Conservation (phyloP, 73 alveolate species). For the Uronychia setigera region DNA sequence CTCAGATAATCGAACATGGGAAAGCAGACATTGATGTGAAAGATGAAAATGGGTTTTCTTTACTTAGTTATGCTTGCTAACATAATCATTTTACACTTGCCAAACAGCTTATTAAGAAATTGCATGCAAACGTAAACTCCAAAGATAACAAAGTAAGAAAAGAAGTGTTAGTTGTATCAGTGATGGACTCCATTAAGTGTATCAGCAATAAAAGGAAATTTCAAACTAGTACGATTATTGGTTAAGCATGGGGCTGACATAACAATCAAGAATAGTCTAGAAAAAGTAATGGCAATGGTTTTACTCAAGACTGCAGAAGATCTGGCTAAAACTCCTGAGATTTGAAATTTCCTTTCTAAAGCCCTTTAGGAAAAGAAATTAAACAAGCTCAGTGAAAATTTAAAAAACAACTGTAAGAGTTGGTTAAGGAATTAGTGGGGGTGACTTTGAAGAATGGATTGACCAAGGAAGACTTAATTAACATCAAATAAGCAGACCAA, state of each 20-base stretch:
- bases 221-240: conserved; percentile 9
- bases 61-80: conserved; percentile 3
- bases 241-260: conserved; percentile 16
- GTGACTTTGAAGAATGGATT: neutral
- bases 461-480: neutral
- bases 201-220: conserved; percentile 16
- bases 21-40: conserved; percentile 9
- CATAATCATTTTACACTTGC: neutral
- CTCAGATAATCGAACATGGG: neutral
- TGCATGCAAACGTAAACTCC: conserved; percentile 15
- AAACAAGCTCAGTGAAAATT: neutral
- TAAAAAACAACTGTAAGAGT: neutral
- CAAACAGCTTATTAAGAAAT: neutral
- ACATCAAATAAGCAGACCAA: neutral
- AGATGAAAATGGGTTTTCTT: conserved; percentile 16
- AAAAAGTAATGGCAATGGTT: neutral
- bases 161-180: neutral
- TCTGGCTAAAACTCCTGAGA: neutral
- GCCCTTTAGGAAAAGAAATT: neutral
- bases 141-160: conserved; percentile 10
- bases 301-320: neutral
- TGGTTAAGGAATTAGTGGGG: neutral
- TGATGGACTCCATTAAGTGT: conserved; percentile 36
- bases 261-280: neutral
- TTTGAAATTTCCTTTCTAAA: neutral